Base-by-base conservation (phyloP, 441 rosid genomes). In the Macaranga tanarius region DNA sequence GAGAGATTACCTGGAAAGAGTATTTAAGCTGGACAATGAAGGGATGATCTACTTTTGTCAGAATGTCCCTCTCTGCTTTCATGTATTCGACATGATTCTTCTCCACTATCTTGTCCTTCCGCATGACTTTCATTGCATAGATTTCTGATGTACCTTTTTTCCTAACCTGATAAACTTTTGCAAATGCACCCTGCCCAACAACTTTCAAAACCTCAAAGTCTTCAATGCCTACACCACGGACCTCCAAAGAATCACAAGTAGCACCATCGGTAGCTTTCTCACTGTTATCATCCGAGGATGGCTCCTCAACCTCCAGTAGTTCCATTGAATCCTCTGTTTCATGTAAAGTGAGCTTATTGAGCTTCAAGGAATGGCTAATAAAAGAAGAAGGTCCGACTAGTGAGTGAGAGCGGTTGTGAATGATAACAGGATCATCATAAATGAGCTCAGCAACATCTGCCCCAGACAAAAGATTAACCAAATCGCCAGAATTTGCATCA, bases 141-240 rank as follows among this genome's bases (percentile, higher is more conserved):
- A 95, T 91, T 79, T 92, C 97, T 16, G 89, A 80, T 4, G 95
- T 89, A 51, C 89, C 92, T 79, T 80, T 91, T 71, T 87, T 88
- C 89, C 93, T 89, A 71, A 92, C 99, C 77, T 95, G 97, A 81
- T 78, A 92, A 10, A 95, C 99, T 85, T 87, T 95, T 61, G 91
- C 99, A 83, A 95, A 95, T 71, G 97, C 95, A 77, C 99, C 99
- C 84, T 91, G 88, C 73, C 99, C 99, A 66, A 92, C 98, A 72
- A 95, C 89, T 79, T 89, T 95, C 85, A 95, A 64, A 83, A 84
- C 79, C 84, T 92, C 98, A 83, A 95, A 95, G 77, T 92, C 96
- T 22, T 95, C 96, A 75, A 89, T 84, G 45, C 91, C 89, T 38
- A 90, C 84, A 75, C 85, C 71, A 12, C 65, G 65, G 66, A 65